These are phyloP conservation scores for Aspergillus jensenii DNA, from an alignment of 2,329 filamentous ascomycete species.

Conservation along the genomic window DNA sequence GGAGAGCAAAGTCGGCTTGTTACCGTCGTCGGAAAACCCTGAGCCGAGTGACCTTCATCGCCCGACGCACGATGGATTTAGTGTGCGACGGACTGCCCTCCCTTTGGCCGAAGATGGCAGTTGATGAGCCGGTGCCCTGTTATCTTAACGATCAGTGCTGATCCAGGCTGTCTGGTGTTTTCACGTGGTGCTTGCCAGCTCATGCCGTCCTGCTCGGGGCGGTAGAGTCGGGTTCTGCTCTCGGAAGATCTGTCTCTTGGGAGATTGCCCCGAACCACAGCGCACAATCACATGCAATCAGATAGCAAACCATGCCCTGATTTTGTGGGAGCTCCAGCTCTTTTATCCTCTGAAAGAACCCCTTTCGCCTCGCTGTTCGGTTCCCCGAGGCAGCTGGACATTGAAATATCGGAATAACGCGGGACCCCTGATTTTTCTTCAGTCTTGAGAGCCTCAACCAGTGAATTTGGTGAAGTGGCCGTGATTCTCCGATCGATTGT, in stretches of 20 bases:
- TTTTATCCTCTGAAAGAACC: too few species aligned
- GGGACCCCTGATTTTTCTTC: not conserved
- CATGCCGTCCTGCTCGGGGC: not conserved
- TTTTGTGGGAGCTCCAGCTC: too few species aligned
- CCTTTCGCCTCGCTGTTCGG: too few species aligned
- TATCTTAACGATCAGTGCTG: not conserved
- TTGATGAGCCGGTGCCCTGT: not conserved
- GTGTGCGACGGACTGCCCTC: not conserved
- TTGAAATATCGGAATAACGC: not conserved
- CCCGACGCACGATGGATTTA: constrained; percentile 1
- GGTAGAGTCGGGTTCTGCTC: too few species aligned
- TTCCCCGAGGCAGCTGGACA: not conserved
- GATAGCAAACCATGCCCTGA: too few species aligned
- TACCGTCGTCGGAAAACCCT: not conserved
- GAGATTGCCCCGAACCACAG: too few species aligned
- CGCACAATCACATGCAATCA: too few species aligned
- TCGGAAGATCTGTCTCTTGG: too few species aligned
- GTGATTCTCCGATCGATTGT: not conserved
- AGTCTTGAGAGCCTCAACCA: not conserved
- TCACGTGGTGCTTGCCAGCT: not conserved
- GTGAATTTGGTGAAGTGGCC: not conserved
- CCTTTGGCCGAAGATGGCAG: not conserved
- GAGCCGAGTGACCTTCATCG: not conserved
- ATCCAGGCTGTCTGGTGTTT: not conserved
- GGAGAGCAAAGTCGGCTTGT: not conserved